Evolutionary conservation across 768 basidiomycete species (phyloP), one percentile per base, ranked within the genome.

Genomic region (Xerocomus brunneocitrinus): DNA sequence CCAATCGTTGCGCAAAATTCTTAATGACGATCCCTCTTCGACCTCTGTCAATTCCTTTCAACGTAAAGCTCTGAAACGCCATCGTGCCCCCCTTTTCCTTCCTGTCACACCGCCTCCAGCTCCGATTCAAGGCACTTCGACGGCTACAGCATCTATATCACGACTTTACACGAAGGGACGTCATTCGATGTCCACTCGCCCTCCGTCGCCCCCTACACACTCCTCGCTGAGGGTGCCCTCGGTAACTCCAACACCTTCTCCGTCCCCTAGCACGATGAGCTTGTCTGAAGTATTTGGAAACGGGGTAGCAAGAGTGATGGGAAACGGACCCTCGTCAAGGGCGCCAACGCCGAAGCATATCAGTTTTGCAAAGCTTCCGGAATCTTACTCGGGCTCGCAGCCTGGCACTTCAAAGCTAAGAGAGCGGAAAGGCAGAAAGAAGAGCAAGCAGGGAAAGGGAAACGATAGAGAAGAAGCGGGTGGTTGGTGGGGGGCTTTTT

Each of bases 131-230:
- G 76, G 79, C n/a, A 85, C 85, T 4, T 87, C 85, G 4, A 86
- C 74, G 5, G 84, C 89, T 1, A 91, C 89, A 2, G 89, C 89
- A 1, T 86, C 84, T 28, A 76, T 91, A 45, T 89, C 87, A 24
- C 77, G 85, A n/a, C 77, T 91, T 13, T 86, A 85, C 60, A 88
- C 87, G 1, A 85, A 83, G 56, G 76, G 68, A 8, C 71, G 72
- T 9, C 79, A 79, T 60, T 76, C 83, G 3, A 78, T 81, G 14
- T 85, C 85, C 4, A 83, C 87, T 1, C 77, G 83, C 4, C 72
- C 83, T 3, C 81, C 79, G 3, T 81, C 80, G 0, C 83, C 84
- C 0, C 86, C 87, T 12, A 67, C 72, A 8, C 78, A 75, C 39
- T 79, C 79, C 5, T 75, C 75, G 10, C 60, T 79, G 50, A 79